These are phyloP conservation scores for Chrysanthemum lavandulifolium DNA, from an alignment of 129 eudicot species.

Conservation along the genomic window DNA sequence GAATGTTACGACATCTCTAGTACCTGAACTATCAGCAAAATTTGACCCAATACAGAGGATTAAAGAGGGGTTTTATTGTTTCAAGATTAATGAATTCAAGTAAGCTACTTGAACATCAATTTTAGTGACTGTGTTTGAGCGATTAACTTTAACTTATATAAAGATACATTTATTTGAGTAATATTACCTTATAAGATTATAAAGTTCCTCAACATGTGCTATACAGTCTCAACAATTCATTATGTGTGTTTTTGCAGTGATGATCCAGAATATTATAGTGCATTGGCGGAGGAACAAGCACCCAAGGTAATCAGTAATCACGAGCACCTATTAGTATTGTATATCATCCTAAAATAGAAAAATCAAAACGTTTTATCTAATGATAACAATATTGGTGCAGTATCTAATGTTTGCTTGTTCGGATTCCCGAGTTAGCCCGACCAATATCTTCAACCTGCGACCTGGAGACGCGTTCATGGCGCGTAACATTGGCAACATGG, in stretches of 20 bases:
- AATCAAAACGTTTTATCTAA: too few relatives aligned
- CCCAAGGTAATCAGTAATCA: conserved; percentile 31
- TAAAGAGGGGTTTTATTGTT: background rate
- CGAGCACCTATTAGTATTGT: background rate
- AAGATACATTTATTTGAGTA: background rate
- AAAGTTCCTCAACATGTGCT: too few relatives aligned
- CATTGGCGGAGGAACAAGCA: conserved; percentile 21
- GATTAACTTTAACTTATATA: background rate
- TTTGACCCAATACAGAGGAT: background rate
- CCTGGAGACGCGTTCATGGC: conserved; percentile 32
- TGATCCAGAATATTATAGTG: conserved; percentile 3
- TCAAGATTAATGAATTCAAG: background rate
- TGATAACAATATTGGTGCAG: conserved; percentile 9
- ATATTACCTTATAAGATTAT: too few relatives aligned
- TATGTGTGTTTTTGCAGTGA: conserved; percentile 1
- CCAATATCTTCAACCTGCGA: conserved; percentile 29
- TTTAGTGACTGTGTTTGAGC: background rate
- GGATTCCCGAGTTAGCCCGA: conserved; percentile 36
- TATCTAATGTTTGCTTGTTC: conserved; percentile 35
- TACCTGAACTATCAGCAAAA: background rate
- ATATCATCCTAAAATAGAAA: background rate
- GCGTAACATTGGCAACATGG: conserved; percentile 29
- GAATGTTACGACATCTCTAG: background rate
- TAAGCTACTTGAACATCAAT: background rate
- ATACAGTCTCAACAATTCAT: too few relatives aligned